These are phyloP conservation scores for Sporothrix sp. DNA, from an alignment of 2,329 filamentous ascomycete genomes.

Conservation along the genomic window DNA sequence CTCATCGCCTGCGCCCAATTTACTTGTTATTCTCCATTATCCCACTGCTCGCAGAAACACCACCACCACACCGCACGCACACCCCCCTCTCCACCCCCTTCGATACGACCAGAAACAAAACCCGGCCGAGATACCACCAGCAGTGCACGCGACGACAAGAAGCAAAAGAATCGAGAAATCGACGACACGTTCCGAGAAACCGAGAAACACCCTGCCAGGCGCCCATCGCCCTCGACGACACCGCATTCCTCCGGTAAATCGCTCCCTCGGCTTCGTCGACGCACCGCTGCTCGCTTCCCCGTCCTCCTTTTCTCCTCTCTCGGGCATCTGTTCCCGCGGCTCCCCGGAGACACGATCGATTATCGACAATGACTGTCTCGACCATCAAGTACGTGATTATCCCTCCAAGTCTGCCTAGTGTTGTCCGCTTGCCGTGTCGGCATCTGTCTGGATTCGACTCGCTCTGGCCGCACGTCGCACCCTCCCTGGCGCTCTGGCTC, in stretches of 20 bases:
- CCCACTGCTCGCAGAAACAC: conserved; percentile 2
- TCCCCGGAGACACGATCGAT: conserved; percentile 21
- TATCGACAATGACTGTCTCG: conserved; percentile 49
- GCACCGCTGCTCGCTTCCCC: neutral
- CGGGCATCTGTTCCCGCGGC: too few species aligned
- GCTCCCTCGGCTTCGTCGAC: neutral
- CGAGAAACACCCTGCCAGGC: too few species aligned
- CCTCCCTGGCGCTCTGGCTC: too few species aligned
- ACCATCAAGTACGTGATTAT: conserved; percentile 51
- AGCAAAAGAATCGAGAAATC: neutral
- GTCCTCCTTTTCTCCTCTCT: neutral
- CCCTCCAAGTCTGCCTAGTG: too few species aligned
- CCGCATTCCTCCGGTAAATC: neutral
- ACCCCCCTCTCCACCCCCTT: neutral
- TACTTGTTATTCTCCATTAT: too few species aligned
- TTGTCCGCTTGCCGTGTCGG: too few species aligned
- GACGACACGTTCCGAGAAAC: neutral
- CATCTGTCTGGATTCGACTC: too few species aligned
- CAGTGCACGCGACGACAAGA: conserved; percentile 3
- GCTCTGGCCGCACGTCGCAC: too few species aligned
- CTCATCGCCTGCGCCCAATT: conserved; percentile 3
- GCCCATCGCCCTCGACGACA: neutral
- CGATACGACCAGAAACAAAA: conserved; percentile 2
- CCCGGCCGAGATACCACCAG: neutral
- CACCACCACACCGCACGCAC: neutral